Evolutionary conservation across 495 filamentous ascomycete species (phyloP), one percentile per base, ranked within the genome.

Genomic region (Aspergillus cavernicola): DNA sequence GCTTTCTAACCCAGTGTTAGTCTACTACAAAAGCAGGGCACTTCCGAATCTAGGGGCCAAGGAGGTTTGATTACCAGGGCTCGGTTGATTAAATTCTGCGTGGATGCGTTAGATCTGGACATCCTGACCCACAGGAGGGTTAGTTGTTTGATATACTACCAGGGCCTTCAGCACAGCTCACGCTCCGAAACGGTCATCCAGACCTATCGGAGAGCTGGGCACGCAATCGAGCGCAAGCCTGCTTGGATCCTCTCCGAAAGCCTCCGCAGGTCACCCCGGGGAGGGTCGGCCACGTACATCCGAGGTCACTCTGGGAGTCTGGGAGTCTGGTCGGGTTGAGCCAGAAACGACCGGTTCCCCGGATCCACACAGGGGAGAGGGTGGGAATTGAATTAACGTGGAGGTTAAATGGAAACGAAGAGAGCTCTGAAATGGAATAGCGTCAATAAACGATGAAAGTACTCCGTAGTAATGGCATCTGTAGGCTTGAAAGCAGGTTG

Each of bases 1-100:
- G 77, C 79, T 72, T 75, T 80, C 86, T 91, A 68, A 50, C 38
- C 45, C 53, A 42, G 38, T 46, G 53, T 71, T 58, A 66, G 64
- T 52, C 31, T 1, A 29, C 28, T 16, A 50, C 23, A 46, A 16
- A 28, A 31, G 39, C 10, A 38, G 15, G 3, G 15, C 10, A 20
- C 7, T 43, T 1, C 28, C 24, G 9, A 9, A 28, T 9, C 24
- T 4, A 28, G 24, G 28, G 38, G 8, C 20, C 40, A 23, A 40
- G 36, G 19, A 33, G 29, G n/a, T n/a, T n/a, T 48, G 32, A 43
- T 35, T 60, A 70, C 67, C 56, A 60, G 44, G 51, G 67, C 67
- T 19, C 67, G 56, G 31, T 61, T 54, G 41, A 70, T 44, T 22
- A 61, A 50, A 15, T 62, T 62, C 38, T 65, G 63, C 5, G 62